Evolutionary conservation across 257 asterid species (phyloP).

Genomic region (Salvia hispanica): DNA sequence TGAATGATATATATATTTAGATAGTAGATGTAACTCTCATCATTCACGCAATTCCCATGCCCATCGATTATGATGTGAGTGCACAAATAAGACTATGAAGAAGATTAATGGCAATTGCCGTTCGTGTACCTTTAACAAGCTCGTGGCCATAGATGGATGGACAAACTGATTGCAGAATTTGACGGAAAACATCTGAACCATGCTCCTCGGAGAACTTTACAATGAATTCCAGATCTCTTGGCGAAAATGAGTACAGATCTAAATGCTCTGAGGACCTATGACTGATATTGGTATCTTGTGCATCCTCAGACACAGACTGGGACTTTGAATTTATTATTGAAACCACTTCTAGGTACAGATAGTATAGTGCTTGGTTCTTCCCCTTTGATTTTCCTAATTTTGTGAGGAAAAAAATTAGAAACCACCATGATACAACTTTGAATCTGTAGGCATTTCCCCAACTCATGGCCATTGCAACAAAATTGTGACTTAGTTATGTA

Average conservation of each 20-base stretch:
- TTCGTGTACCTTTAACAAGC: constrained; percentile 83
- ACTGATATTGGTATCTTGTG: constrained; percentile 46
- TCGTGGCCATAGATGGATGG: constrained; percentile 98
- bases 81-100: constrained; percentile 16
- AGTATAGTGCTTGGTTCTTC: constrained; percentile 81
- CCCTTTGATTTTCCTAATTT: constrained; percentile 77
- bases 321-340: constrained; percentile 85
- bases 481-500: constrained; percentile 22
- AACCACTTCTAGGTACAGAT: constrained; percentile 79
- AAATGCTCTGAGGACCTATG: constrained; percentile 56
- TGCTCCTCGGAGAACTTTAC: constrained; percentile 89
- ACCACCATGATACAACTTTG: neutral
- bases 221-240: constrained; percentile 85
- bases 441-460: constrained; percentile 21
- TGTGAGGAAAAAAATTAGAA: neutral
- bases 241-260: constrained; percentile 79
- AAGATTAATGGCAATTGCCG: constrained; percentile 12
- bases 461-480: constrained; percentile 17
- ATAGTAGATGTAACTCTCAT: constrained; percentile 7
- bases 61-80: neutral
- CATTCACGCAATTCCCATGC: too few relatives aligned
- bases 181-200: constrained; percentile 77
- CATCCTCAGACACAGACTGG: constrained; percentile 58
- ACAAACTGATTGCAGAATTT: constrained; percentile 84
- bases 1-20: neutral